A percentile compares a stretch with the other conserved stretches of the same genome.
Conservation (phyloP, 2,329 filamentous ascomycete genomes). For the Aspergillus sojae region DNA sequence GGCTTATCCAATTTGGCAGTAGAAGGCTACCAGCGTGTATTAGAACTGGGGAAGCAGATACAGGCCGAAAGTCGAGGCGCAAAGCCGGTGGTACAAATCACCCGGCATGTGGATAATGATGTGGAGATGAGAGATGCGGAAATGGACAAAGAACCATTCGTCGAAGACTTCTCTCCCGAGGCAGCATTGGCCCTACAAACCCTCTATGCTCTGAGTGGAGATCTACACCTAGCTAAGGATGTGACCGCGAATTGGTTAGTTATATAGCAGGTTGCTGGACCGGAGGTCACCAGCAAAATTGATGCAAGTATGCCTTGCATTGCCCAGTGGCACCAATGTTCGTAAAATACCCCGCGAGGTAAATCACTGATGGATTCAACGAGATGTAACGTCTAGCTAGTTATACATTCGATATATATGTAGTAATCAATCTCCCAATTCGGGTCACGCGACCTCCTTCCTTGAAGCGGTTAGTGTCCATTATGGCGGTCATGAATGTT, state of each 20-base stretch:
- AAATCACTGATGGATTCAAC: too few relatives aligned
- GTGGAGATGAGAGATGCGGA: slow-evolving; percentile 26
- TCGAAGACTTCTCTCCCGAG: slow-evolving; percentile 67
- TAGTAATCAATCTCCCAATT: not conserved
- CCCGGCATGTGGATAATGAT: slow-evolving; percentile 48
- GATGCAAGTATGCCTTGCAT: not conserved
- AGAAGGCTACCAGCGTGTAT: slow-evolving; percentile 67
- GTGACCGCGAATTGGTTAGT: slow-evolving; percentile 65
- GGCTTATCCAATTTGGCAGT: slow-evolving; percentile 73
- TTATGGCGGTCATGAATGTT: too few relatives aligned
- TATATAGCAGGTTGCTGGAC: slow-evolving; percentile 26
- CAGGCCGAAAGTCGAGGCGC: slow-evolving; percentile 31
- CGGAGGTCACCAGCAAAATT: not conserved
- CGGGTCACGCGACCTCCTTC: not conserved
- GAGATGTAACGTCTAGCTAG: too few relatives aligned
- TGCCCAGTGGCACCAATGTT: not conserved
- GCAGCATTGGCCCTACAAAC: slow-evolving; percentile 74
- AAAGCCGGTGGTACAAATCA: slow-evolving; percentile 18
- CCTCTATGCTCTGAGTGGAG: slow-evolving; percentile 67
- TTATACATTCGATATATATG: too few relatives aligned
- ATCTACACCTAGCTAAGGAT: slow-evolving; percentile 60
- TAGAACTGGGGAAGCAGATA: slow-evolving; percentile 54
- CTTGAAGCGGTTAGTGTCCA: not conserved
- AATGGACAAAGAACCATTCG: slow-evolving; percentile 22
- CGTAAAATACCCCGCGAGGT: too few relatives aligned